Evolutionary conservation across 208 protist genomes (phyloP), one percentile per base, ranked within the genome.

Genomic region (Trypanosomatidae sp.): DNA sequence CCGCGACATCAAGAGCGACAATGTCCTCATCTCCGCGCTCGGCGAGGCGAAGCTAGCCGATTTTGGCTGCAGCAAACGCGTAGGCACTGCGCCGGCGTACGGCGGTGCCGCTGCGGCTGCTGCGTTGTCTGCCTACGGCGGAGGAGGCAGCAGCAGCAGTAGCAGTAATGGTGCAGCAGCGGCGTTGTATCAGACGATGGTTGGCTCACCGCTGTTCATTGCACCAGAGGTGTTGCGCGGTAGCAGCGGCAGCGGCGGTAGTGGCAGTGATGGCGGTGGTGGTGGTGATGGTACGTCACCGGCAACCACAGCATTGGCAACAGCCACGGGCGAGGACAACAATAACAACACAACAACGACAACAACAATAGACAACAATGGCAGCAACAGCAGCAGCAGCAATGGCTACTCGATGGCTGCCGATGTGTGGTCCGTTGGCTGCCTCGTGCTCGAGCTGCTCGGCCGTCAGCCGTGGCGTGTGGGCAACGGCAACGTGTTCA

Each of bases 41-140:
- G 92, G 91, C 19, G 66, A 88, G 41, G 83, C 92, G 3, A 97
- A 97, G 66, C 70, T 97, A 13, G 85, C 92, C 2, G 94, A 97
- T 53, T 97, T 97, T 73, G 91, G 90, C 4, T 92, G 84, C 32
- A 92, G 82, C 53, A 96, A 92, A 48, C 78, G 91, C 6, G 53
- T 93, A 7, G 78, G 69, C 11, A 72, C 69, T 1, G 42, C 35
- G 3, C 61, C 56, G 6, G 25, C 61, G 30, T 39, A 55, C 18
- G 44, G 44, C 4, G 26, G 22, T 32, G 26, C 40, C 22, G 7
- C 15, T 43, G 21, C 40, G 30, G 30, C 38, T 35, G 30, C 13
- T 28, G 10, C 20, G 21, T 11, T 13, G n/a, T 6, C 22, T 18
- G 23, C 11, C 22, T 13, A 15, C 27, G n/a, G 38, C 24, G 19